Conservation (phyloP, 768 basidiomycete species). For the Podaxis rugospora region DNA sequence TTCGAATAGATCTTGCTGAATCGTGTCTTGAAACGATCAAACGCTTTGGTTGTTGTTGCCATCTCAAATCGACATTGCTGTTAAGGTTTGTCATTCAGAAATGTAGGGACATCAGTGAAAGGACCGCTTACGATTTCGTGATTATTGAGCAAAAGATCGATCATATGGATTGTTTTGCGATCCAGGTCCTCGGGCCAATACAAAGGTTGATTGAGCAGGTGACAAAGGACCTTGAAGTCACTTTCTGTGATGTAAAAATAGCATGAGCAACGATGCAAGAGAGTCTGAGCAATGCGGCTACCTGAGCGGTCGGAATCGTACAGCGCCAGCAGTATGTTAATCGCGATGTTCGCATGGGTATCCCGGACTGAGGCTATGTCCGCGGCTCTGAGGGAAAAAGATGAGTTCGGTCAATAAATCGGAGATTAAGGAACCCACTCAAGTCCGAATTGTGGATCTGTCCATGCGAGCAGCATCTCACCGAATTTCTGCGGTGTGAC, state of each 20-base stretch:
- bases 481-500: conserved; percentile 69
- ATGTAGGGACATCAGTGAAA: neutral
- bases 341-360: conserved; percentile 55
- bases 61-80: conserved; percentile 62
- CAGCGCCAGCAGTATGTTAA: conserved; percentile 46
- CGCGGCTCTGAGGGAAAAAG: conserved; percentile 11
- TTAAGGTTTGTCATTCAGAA: neutral
- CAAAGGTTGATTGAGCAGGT: conserved; percentile 53
- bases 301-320: conserved; percentile 46
- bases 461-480: conserved; percentile 85
- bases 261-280: neutral
- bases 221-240: conserved; percentile 59
- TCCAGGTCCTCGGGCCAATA: conserved; percentile 39
- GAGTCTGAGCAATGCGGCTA: conserved; percentile 15
- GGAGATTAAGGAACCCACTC: conserved; percentile 21
- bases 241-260: conserved; percentile 35
- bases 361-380: conserved; percentile 18
- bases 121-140: conserved; percentile 40
- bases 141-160: conserved; percentile 45
- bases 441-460: conserved; percentile 67
- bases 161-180: conserved; percentile 35
- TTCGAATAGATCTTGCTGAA: conserved; percentile 40
- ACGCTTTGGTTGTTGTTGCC: conserved; percentile 44
- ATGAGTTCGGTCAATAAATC: conserved; percentile 8
- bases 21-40: conserved; percentile 47